Percentiles rank a stretch among this genome's conserved stretches.
Conservation (phyloP, 2,329 filamentous ascomycete genomes). For the Colletotrichum sp. region DNA sequence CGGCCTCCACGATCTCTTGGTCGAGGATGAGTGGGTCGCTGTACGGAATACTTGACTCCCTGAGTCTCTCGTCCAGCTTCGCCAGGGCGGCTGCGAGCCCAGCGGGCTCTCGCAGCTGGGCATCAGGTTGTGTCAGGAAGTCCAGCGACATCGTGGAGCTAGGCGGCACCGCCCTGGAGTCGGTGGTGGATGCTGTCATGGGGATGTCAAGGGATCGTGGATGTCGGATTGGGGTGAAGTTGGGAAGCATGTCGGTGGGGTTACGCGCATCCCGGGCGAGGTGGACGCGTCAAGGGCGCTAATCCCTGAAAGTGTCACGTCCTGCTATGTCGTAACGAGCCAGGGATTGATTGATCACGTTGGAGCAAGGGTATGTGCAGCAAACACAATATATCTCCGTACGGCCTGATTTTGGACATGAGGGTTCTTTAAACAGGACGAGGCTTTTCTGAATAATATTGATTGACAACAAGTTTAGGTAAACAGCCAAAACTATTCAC, state of each 20-base stretch:
- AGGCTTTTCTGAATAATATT: no score
- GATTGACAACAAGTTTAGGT: not conserved
- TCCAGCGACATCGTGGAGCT: not conserved
- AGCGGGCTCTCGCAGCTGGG: not conserved
- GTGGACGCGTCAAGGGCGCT: not conserved
- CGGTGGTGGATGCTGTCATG: not conserved
- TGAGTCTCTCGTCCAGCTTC: not conserved
- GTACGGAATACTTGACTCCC: not conserved
- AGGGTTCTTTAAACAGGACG: no score
- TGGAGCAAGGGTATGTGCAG: not conserved
- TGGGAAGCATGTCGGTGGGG: not conserved
- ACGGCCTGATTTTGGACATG: not conserved
- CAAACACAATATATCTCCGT: rapidly evolving
- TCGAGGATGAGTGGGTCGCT: not conserved
- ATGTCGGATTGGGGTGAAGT: not conserved
- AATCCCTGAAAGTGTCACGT: not conserved
- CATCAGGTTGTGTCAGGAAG: not conserved
- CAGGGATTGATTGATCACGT: not conserved
- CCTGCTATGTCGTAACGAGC: not conserved
- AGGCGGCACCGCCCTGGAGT: not conserved
- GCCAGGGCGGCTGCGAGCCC: not conserved
- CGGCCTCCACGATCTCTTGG: not conserved
- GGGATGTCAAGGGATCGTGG: not conserved
- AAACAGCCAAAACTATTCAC: not conserved
- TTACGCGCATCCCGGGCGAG: not conserved